Evolutionary conservation across 345 rosid genomes (phyloP).

Genomic region (Trapa bicornis): DNA sequence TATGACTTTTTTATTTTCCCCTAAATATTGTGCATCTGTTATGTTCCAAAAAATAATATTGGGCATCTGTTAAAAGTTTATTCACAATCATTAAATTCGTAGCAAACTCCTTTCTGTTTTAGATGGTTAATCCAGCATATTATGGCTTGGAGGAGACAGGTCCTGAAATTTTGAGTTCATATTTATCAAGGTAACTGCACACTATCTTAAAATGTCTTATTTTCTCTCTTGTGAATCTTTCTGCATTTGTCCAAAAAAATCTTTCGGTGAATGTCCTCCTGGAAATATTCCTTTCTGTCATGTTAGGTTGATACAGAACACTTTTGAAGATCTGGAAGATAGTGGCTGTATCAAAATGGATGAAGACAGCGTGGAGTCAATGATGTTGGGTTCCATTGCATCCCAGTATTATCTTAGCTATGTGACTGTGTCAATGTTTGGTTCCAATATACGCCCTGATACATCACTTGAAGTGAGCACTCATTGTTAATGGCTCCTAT

Average conservation of each 20-base stretch:
- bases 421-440: constrained; percentile 93
- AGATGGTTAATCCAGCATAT: constrained; percentile 96
- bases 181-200: constrained; percentile 58
- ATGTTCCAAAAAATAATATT: background rate
- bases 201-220: background rate
- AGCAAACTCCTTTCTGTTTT: constrained; percentile 12
- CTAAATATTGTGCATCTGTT: background rate
- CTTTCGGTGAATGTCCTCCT: background rate
- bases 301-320: constrained; percentile 70
- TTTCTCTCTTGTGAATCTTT: background rate
- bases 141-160: constrained; percentile 72
- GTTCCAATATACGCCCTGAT: constrained; percentile 85
- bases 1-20: background rate
- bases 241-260: too few species aligned
- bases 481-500: background rate
- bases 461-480: constrained; percentile 78
- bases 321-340: constrained; percentile 96
- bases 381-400: constrained; percentile 86
- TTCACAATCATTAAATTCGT: background rate
- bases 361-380: constrained; percentile 66
- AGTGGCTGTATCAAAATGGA: constrained; percentile 83
- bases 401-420: constrained; percentile 93
- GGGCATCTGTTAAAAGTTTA: background rate
- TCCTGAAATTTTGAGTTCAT: constrained; percentile 60
- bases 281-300: constrained; percentile 3